These are phyloP conservation scores for Fistulinella prunicolor DNA, from an alignment of 768 basidiomycete species.

Conservation along the genomic window DNA sequence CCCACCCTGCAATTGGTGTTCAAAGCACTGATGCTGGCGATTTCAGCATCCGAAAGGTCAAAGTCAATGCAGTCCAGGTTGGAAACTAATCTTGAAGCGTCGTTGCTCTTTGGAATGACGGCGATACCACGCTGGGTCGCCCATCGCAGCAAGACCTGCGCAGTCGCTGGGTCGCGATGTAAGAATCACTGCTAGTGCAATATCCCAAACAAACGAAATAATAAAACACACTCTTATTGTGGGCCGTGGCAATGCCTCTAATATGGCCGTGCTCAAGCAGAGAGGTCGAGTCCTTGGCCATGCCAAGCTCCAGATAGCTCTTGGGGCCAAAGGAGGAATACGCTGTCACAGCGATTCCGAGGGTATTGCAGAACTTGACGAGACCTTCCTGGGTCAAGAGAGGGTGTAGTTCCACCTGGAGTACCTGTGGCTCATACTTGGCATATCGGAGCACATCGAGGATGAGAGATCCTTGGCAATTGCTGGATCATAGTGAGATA, in stretches of 20 bases:
- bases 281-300: slow-evolving; percentile 48
- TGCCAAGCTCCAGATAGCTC: slow-evolving; percentile 63
- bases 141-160: slow-evolving; percentile 79
- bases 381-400: slow-evolving; percentile 50
- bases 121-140: slow-evolving; percentile 71
- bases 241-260: slow-evolving; percentile 42
- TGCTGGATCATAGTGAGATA: slow-evolving; percentile 41
- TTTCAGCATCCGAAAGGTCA: slow-evolving; percentile 55
- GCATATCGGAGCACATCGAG: slow-evolving; percentile 80
- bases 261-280: slow-evolving; percentile 53
- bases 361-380: slow-evolving; percentile 41
- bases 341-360: slow-evolving; percentile 50
- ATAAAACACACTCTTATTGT: slow-evolving; percentile 47
- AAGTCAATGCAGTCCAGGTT: slow-evolving; percentile 48
- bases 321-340: slow-evolving; percentile 57
- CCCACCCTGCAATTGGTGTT: slow-evolving; percentile 64
- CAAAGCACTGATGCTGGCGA: slow-evolving; percentile 54
- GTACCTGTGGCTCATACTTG: slow-evolving; percentile 53
- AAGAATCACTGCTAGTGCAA: background rate
- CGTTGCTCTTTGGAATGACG: slow-evolving; percentile 72
- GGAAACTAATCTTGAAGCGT: slow-evolving; percentile 35
- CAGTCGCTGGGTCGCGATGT: slow-evolving; percentile 30
- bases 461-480: slow-evolving; percentile 69
- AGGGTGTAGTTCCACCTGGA: slow-evolving; percentile 62
- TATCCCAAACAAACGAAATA: background rate